Evolutionary conservation across 176 grass and related monocot genomes (phyloP).

Genomic region (Juncus inflexus): DNA sequence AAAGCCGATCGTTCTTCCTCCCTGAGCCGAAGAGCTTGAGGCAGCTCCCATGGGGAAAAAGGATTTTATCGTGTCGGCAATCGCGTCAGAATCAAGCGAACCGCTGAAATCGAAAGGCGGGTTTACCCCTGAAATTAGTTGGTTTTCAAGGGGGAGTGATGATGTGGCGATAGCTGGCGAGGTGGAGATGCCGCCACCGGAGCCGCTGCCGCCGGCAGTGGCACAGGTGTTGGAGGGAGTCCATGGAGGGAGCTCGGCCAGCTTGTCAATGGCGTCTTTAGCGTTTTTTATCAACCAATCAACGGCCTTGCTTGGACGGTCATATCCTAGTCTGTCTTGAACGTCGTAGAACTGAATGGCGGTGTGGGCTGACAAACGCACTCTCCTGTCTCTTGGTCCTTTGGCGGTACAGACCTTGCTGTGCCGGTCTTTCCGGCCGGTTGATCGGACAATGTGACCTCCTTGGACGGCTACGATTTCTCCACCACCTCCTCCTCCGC

Average conservation of each 20-base stretch:
- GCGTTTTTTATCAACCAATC: constrained; percentile 99
- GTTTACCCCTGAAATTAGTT: constrained; percentile 53
- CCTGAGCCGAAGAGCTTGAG: constrained; percentile 27
- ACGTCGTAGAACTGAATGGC: constrained; percentile 99
- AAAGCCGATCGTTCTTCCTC: constrained; percentile 55
- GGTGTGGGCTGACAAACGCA: constrained; percentile 81
- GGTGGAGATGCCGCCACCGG: constrained; percentile 33
- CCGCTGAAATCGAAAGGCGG: constrained; percentile 47
- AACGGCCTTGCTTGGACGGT: constrained; percentile 96
- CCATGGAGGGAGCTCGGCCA: constrained; percentile 74
- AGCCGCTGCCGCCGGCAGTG: constrained; percentile 20
- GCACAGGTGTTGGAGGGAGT: constrained; percentile 50
- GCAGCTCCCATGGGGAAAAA: constrained; percentile 82
- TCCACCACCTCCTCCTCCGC: constrained; percentile 34
- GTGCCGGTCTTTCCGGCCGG: constrained; percentile 90
- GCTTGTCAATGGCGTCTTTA: constrained; percentile 79
- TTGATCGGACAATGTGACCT: constrained; percentile 91
- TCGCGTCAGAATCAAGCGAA: constrained; percentile 82
- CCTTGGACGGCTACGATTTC: constrained; percentile 94
- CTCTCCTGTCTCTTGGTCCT: constrained; percentile 74
- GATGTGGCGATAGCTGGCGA: constrained; percentile 40
- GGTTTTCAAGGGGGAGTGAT: constrained; percentile 42
- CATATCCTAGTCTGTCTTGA: constrained; percentile 91
- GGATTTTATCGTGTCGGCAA: constrained; percentile 96
- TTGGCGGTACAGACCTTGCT: constrained; percentile 96